Evolutionary conservation across 192 early-diverging fungal species (phyloP), one percentile per base, ranked within the genome.

Genomic region (Rhizoclosmatium globosum): DNA sequence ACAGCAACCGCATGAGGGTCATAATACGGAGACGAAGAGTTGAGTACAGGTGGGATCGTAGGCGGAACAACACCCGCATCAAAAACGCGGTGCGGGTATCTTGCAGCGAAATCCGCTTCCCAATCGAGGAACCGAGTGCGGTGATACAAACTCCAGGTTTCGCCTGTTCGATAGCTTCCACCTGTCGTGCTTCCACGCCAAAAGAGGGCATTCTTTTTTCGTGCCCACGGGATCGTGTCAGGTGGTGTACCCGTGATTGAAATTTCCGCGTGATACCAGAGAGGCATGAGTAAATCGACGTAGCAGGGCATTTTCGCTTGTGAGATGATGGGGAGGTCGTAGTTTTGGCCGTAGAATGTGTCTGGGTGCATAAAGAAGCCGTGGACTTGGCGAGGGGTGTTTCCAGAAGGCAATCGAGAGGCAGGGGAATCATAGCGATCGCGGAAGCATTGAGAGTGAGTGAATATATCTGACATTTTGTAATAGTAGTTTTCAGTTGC

Each of bases 131-230:
- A 43, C 45, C 44, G 19, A 17, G 47, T 74, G 57, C 72, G 72
- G 21, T 19, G 72, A 74, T 46, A 74, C 44, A 19, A 42, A 4
- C 43, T 39, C 72, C 72, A 74, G 7, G 72, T 56, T 38, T 4
- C 44, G 47, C n/a, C 17, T 43, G 13, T 39, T n/a, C 31, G 59
- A 38, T 62, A 74, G n/a, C 66, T n/a, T 44, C 72, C 72, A 11
- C 72, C 61, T 11, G 72, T 74, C 21, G 72, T 62, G 38, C 59
- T 46, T 11, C 72, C 72, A 23, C 72, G 72, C 72, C 72, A 74
- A 41, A 74, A 74, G 41, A 74, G 19, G 17, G 61, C 72, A 38
- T 74, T 64, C 44, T 23, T 23, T 38, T 74, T 74, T n/a, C 43
- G 3, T 23, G 17, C 38, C 72, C 72, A 74, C 7, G 58, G 44